phyloP scores from a whole-genome alignment of 1,284 basidiomycete species.

The Coniophora puteana region DNA sequence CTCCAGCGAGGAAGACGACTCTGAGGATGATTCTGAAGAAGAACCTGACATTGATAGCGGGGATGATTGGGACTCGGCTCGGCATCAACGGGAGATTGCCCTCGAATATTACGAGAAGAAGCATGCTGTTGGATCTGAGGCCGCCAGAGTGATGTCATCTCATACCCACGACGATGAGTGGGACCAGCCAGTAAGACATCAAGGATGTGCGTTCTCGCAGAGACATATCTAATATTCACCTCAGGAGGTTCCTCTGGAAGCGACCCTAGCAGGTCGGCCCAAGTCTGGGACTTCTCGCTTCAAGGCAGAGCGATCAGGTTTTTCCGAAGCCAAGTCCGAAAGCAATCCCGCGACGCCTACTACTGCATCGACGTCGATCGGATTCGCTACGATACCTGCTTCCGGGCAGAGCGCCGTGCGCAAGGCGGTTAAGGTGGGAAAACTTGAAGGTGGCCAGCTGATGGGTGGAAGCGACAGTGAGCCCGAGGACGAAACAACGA shows the following conservation, averaged over 20 bases:
- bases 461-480: conserved; percentile 57
- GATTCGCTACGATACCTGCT: conserved; percentile 46
- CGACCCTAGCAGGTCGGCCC: conserved; percentile 32
- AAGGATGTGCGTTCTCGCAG: neutral
- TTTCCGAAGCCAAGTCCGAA: no score
- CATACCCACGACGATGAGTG: conserved; percentile 42
- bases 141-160: conserved; percentile 45
- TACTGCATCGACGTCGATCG: conserved; percentile 37
- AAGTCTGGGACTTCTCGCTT: conserved; percentile 60
- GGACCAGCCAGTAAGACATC: conserved; percentile 41
- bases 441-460: conserved; percentile 52
- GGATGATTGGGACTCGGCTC: conserved; percentile 54
- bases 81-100: conserved; percentile 71
- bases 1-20: conserved; percentile 20
- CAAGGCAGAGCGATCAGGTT: conserved; percentile 51
- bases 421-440: conserved; percentile 57
- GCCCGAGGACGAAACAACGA: conserved; percentile 50
- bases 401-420: conserved; percentile 50
- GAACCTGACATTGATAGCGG: conserved; percentile 38
- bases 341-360: conserved; percentile 37
- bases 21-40: conserved; percentile 25
- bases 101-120: conserved; percentile 66
- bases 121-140: conserved; percentile 47
- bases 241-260: conserved; percentile 39
- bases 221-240: conserved; percentile 2